Evolutionary conservation across 805 yeast genomes (phyloP), one percentile per base, ranked within the genome.

Genomic region (Scheffersomyces stipitis): DNA sequence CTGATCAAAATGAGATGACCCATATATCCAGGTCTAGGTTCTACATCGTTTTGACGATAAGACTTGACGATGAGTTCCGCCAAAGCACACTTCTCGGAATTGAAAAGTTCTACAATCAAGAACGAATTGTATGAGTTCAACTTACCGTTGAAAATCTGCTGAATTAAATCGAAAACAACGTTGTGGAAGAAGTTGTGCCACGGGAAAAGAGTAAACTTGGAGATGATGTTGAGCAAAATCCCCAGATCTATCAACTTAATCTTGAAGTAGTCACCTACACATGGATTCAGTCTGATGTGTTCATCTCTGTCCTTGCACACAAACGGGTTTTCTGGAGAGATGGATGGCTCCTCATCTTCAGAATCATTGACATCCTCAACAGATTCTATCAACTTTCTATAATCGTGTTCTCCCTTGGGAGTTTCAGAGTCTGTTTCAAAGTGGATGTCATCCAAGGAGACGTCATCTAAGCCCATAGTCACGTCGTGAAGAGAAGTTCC

Each of bases 131-230:
- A 91, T 52, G 84, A 90, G 10, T 96, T 91, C 41, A 83, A 77
- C 45, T 86, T 91, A 72, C 96, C 98, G 60, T 88, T 89, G 58
- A 93, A 76, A 14, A 93, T 80, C 59, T 93, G 99, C 61, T 93
- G 99, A 22, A 93, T 83, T 44, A 93, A 79, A 63, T 93, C 99
- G 70, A 91, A 93, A 6, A 93, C 96, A 40, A 93, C 99, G 54
- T 91, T 93, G 62, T 93, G 99, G 70, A 93, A 76, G 55, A 93
- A 93, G 56, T 93, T 93, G 60, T 93, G 93, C 98, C 98, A 93
- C 5, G 98, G 96, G 60, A 82, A 88, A 42, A 75, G 68, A 60
- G 90, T 81, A 54, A 93, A 87, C 73, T 85, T 80, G 18, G 74
- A 63, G 17, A 89, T 64, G n/a, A 90, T 81, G 15, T 78, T 75